Evolutionary conservation across 2,329 filamentous ascomycete species (phyloP).

Genomic region (Fusarium albosuccineum): DNA sequence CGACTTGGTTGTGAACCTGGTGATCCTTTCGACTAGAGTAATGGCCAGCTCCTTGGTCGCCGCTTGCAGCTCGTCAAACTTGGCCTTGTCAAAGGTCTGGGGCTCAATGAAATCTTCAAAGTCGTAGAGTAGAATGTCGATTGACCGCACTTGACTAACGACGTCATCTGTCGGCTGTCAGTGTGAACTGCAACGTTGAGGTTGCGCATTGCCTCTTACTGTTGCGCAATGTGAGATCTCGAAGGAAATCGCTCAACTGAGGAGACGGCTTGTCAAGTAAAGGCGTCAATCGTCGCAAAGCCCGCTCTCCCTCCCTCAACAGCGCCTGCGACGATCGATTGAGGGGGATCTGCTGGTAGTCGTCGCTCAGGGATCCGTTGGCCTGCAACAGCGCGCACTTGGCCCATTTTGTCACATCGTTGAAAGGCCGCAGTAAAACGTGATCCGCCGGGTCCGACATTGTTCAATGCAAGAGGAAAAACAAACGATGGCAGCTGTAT

Average conservation of each 20-base stretch:
- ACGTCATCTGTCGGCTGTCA: slow-evolving; percentile 11
- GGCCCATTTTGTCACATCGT: slow-evolving; percentile 56
- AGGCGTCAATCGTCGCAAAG: slow-evolving; percentile 53
- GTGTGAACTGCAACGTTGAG: neutral
- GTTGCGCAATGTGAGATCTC: slow-evolving; percentile 51
- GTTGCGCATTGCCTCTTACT: slow-evolving; percentile 41
- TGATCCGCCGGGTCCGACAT: slow-evolving; percentile 17
- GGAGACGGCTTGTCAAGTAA: slow-evolving; percentile 19
- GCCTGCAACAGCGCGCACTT: slow-evolving; percentile 53
- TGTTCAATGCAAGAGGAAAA: neutral
- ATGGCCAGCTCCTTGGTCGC: slow-evolving; percentile 54
- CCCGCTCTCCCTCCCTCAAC: slow-evolving; percentile 54
- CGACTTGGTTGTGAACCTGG: slow-evolving; percentile 13
- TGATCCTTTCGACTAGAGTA: slow-evolving; percentile 8
- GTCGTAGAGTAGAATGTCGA: slow-evolving; percentile 59
- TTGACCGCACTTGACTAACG: slow-evolving; percentile 35
- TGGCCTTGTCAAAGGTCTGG: slow-evolving; percentile 53
- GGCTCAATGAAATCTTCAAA: slow-evolving; percentile 58
- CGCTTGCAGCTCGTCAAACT: slow-evolving; percentile 54
- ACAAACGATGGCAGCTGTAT: neutral
- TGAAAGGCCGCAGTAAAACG: slow-evolving; percentile 52
- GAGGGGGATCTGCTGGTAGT: slow-evolving; percentile 47
- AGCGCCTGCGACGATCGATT: slow-evolving; percentile 48
- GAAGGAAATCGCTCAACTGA: slow-evolving; percentile 25
- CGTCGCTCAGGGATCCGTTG: slow-evolving; percentile 41